phyloP scores from a whole-genome alignment of 768 basidiomycete species.

The Lactarius quietus region DNA sequence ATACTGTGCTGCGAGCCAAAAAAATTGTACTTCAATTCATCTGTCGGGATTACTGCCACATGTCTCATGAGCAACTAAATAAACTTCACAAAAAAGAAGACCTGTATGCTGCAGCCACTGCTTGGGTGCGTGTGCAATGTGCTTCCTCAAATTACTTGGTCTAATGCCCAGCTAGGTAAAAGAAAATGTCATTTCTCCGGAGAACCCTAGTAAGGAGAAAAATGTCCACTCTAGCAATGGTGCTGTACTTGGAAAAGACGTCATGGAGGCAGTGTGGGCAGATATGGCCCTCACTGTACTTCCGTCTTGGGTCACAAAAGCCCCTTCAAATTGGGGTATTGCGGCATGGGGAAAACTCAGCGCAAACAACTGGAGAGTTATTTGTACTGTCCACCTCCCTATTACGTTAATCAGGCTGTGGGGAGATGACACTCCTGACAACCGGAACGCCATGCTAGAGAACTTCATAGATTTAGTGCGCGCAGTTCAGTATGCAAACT shows the following conservation, averaged over 20 bases:
- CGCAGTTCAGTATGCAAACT: slow-evolving; percentile 29
- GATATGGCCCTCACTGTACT: slow-evolving; percentile 27
- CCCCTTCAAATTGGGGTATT: slow-evolving; percentile 35
- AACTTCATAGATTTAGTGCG: slow-evolving; percentile 35
- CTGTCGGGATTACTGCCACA: too few species aligned
- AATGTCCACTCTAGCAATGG: not conserved
- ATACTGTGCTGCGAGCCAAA: too few species aligned
- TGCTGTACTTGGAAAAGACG: too few species aligned
- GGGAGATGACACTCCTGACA: slow-evolving; percentile 27
- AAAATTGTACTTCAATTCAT: too few species aligned
- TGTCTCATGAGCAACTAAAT: too few species aligned
- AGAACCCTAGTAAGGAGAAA: not conserved
- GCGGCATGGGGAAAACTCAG: slow-evolving; percentile 34
- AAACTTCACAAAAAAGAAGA: too few species aligned
- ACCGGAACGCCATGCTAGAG: slow-evolving; percentile 24
- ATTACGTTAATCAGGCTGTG: slow-evolving; percentile 38
- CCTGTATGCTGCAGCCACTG: too few species aligned
- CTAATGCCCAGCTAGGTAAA: not conserved
- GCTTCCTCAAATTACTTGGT: too few species aligned
- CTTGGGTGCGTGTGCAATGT: too few species aligned
- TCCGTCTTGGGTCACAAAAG: slow-evolving; percentile 34
- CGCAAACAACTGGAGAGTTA: slow-evolving; percentile 37
- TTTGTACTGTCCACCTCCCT: slow-evolving; percentile 33
- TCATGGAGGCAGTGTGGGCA: too few species aligned
- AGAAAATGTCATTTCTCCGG: not conserved